Evolutionary conservation across 2,329 filamentous ascomycete genomes (phyloP).

Genomic region (Calonectria henricotiae): DNA sequence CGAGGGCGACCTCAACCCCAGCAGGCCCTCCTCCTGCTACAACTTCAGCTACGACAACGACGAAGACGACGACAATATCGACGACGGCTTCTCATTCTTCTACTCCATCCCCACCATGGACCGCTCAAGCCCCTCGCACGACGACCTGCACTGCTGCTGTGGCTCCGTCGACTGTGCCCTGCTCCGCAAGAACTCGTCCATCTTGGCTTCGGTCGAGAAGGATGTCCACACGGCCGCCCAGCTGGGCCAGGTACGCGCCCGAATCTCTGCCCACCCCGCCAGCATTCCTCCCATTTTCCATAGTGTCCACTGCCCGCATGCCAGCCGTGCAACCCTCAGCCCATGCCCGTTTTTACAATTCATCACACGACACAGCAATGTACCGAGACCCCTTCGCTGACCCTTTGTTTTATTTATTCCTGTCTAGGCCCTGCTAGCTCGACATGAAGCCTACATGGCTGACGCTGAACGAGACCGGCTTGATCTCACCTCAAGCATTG

Average conservation of each 20-base stretch:
- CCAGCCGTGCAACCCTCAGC: conserved; percentile 37
- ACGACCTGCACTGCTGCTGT: conserved; percentile 83
- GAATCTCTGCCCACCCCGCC: conserved; percentile 39
- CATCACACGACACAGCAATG: conserved; percentile 40
- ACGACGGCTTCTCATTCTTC: conserved; percentile 11
- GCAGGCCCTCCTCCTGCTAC: background rate
- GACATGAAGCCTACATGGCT: conserved; percentile 95
- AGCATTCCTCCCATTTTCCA: conserved; percentile 46
- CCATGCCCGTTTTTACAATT: conserved; percentile 23
- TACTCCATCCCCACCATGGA: conserved; percentile 49
- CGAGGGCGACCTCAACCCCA: background rate
- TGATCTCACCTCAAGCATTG: conserved; percentile 81
- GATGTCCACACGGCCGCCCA: conserved; percentile 90
- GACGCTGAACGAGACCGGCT: conserved; percentile 90
- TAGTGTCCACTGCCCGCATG: conserved; percentile 41
- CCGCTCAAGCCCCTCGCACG: conserved; percentile 51
- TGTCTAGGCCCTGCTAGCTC: conserved; percentile 88
- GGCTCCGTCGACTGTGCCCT: conserved; percentile 85
- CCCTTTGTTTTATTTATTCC: conserved; percentile 63
- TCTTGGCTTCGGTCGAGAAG: conserved; percentile 87
- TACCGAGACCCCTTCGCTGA: conserved; percentile 72
- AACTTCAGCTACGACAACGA: background rate
- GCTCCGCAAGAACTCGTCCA: conserved; percentile 83
- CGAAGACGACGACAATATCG: background rate
- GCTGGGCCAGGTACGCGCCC: conserved; percentile 88